These are phyloP conservation scores for Fusarium agapanthi DNA, from an alignment of 2,329 filamentous ascomycete species.

Conservation along the genomic window DNA sequence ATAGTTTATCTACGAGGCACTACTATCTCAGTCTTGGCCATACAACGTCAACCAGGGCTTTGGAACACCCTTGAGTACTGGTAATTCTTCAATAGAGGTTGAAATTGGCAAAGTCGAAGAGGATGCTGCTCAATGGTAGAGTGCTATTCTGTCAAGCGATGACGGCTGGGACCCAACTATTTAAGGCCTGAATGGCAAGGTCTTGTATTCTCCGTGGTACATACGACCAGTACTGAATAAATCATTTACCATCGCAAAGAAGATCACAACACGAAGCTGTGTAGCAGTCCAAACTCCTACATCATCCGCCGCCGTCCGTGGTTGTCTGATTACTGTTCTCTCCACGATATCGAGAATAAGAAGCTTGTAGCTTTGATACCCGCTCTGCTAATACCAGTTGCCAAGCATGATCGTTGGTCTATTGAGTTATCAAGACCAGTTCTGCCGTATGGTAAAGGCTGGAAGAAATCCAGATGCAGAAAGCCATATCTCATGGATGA, in stretches of 20 bases:
- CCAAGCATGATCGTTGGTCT: background rate
- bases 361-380: background rate
- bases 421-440: background rate
- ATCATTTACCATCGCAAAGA: background rate
- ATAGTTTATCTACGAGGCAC: background rate
- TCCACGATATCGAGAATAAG: fast-evolving
- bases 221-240: fast-evolving
- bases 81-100: background rate
- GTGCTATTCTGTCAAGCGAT: background rate
- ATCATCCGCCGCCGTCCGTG: background rate
- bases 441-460: too few relatives aligned
- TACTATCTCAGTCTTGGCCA: background rate
- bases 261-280: background rate
- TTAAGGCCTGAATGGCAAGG: background rate
- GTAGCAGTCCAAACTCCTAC: background rate
- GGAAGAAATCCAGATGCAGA: background rate
- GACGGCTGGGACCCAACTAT: background rate
- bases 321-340: background rate
- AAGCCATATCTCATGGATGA: background rate
- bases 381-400: background rate
- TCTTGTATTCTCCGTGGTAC: too few relatives aligned
- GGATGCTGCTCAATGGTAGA: background rate
- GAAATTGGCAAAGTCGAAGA: background rate
- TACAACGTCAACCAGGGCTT: background rate
- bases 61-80: too few relatives aligned